Base-by-base conservation (phyloP, 2,329 filamentous ascomycete species). In the Penicillium crustosum region DNA sequence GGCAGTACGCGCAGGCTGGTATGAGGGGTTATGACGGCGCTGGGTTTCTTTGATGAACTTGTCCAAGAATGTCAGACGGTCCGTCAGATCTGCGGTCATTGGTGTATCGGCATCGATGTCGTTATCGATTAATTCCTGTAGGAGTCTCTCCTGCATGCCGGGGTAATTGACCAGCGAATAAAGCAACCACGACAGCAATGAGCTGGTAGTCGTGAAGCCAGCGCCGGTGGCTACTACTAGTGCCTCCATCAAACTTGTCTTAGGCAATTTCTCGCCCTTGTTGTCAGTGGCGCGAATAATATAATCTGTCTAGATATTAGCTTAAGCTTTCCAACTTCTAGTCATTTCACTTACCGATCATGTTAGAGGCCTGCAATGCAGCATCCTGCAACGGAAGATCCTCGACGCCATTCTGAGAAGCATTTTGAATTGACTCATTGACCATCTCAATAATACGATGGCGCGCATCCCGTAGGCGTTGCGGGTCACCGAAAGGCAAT, bases 131-230 rank as follows among this genome's bases (percentile, higher is more conserved):
- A 86, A 72, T 59, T 87, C 84, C 64, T 87, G 84, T 0, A 86
- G 73, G 0, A 87, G 77, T 3, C 79, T 73, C 12, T 83, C 82
- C 65, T 87, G 84, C 69, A 81, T 80, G 0, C 82, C 83, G 0
- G 78, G 75, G 62, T 87, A 86, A 2, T 68, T 73, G 6, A 82
- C 78, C 1, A 86, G 69, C 6, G 78, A 76, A 66, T 85, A 86
- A 36, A 86, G 66, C 1, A 83, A 73, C 85, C 83, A 87, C 0
- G 82, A 84, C 3, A 86, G 74, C 7, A 86, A 77, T 0, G 82
- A 82, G 4, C 79, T 81, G 0, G 82, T 87, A 0, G 85, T 87
- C 0, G 82, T 85, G 73, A 87, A 87, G n/a, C 85, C 85, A 3
- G 84, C 84, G 3, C 77, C 84, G 0, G 79, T 83, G 6, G 79